These are phyloP conservation scores for Boletellus sp. DNA, from an alignment of 768 basidiomycete genomes.

Conservation along the genomic window DNA sequence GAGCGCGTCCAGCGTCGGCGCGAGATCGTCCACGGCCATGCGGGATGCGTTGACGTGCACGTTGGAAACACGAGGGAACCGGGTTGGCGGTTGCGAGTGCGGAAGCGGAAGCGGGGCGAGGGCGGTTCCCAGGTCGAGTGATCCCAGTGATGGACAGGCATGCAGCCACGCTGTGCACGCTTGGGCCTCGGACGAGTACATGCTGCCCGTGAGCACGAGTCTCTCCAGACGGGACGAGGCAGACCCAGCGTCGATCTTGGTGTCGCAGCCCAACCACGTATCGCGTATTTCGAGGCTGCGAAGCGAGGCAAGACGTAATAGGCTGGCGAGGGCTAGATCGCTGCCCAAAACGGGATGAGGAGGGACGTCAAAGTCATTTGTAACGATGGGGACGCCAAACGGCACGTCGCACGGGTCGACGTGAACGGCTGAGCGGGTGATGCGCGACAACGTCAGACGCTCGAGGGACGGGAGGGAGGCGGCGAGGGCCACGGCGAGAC, in stretches of 20 bases:
- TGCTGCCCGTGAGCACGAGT: slow-evolving; percentile 30
- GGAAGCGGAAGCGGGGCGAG: slow-evolving; percentile 19
- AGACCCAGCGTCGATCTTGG: slow-evolving; percentile 12
- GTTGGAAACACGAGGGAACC: slow-evolving; percentile 12
- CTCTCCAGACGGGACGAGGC: slow-evolving; percentile 10
- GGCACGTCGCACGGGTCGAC: slow-evolving; percentile 45
- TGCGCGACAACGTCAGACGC: slow-evolving; percentile 55
- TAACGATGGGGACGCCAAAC: slow-evolving; percentile 52
- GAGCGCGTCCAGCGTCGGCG: slow-evolving; percentile 19
- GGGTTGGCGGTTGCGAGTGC: not conserved
- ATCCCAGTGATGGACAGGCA: slow-evolving; percentile 20
- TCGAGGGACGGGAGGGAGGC: slow-evolving; percentile 53
- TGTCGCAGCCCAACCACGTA: slow-evolving; percentile 57
- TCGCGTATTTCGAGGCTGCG: slow-evolving; percentile 61
- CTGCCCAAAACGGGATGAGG: slow-evolving; percentile 50
- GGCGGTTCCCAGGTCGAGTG: slow-evolving; percentile 20
- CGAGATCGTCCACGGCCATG: slow-evolving; percentile 19
- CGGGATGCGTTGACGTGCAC: slow-evolving; percentile 28
- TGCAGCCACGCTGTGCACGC: slow-evolving; percentile 26
- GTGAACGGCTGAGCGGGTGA: slow-evolving; percentile 65
- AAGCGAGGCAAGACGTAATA: slow-evolving; percentile 61
- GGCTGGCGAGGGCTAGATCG: slow-evolving; percentile 59
- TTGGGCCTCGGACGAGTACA: slow-evolving; percentile 25
- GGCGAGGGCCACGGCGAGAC: slow-evolving; percentile 66
- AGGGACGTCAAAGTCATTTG: slow-evolving; percentile 59